Conservation (phyloP, 73 alveolate species). For the Paramecium octaurelia region DNA sequence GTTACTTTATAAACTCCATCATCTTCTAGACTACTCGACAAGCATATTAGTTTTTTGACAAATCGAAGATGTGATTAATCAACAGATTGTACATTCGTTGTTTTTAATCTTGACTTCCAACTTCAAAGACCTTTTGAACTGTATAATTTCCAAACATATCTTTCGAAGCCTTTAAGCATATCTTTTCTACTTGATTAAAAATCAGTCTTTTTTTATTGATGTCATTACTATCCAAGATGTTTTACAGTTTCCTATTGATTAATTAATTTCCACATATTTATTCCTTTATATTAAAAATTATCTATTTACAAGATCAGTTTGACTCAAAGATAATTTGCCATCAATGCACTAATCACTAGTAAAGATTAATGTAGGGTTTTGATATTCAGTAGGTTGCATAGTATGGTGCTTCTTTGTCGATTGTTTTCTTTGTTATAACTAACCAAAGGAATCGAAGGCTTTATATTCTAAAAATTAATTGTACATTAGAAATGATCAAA, state of each 20-base stretch:
- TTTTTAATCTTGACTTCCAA: background rate
- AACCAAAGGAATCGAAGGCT: background rate
- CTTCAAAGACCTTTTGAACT: background rate
- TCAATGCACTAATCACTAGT: background rate
- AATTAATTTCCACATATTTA: conserved; percentile 22
- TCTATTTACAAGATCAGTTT: conserved; percentile 20
- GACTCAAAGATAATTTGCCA: background rate
- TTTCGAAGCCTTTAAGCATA: conserved; percentile 8
- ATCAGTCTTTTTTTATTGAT: background rate
- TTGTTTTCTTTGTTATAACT: background rate
- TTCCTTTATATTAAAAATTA: background rate
- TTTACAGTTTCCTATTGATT: background rate
- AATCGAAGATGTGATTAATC: background rate
- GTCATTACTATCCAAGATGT: background rate
- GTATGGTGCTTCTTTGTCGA: background rate
- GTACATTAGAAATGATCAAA: background rate
- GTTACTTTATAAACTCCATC: conserved; percentile 20
- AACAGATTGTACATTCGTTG: background rate
- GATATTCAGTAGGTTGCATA: background rate
- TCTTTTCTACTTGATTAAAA: background rate
- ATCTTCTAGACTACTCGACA: conserved; percentile 34
- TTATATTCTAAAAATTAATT: background rate
- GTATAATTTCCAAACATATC: conserved; percentile 53
- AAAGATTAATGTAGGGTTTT: background rate
- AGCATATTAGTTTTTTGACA: background rate